Percentiles rank a stretch among this genome's conserved stretches.
Conservation (phyloP, 108 stramenopile genomes). For the Tribonema minus region DNA sequence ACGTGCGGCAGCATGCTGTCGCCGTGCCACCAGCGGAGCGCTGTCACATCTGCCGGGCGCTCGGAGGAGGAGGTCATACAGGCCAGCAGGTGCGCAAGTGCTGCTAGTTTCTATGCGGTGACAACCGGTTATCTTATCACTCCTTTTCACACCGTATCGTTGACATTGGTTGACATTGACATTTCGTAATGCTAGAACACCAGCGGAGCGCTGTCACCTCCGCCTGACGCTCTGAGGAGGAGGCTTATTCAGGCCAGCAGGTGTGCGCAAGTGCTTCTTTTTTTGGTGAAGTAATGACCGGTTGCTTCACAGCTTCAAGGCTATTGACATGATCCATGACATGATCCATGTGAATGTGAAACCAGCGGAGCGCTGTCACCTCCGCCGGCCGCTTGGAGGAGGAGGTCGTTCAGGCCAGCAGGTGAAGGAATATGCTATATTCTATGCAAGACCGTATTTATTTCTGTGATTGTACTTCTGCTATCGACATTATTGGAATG, state of each 20-base stretch:
- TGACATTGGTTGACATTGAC: no score
- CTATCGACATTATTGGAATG: no score
- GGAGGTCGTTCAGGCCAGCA: background rate
- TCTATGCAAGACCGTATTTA: no score
- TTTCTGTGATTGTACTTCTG: no score
- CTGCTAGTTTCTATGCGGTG: background rate
- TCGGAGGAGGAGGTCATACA: background rate
- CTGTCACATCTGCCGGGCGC: slow-evolving; percentile 3
- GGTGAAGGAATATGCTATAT: background rate
- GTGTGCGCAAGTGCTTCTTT: background rate
- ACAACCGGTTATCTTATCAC: no score
- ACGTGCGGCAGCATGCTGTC: slow-evolving; percentile 82
- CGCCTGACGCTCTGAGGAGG: background rate
- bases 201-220: background rate
- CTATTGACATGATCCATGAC: no score
- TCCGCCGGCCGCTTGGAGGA: background rate
- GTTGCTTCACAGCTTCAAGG: no score
- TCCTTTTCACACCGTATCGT: no score
- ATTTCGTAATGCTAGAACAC: no score
- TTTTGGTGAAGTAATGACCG: no score
- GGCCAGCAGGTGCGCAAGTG: background rate
- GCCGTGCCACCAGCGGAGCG: slow-evolving; percentile 33
- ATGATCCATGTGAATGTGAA: slow-evolving; percentile 65
- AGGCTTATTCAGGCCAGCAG: background rate
- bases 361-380: background rate